Evolutionary conservation across 352 stramenopile species (phyloP), one percentile per base, ranked within the genome.

Genomic region (Globisporangium barbulae): DNA sequence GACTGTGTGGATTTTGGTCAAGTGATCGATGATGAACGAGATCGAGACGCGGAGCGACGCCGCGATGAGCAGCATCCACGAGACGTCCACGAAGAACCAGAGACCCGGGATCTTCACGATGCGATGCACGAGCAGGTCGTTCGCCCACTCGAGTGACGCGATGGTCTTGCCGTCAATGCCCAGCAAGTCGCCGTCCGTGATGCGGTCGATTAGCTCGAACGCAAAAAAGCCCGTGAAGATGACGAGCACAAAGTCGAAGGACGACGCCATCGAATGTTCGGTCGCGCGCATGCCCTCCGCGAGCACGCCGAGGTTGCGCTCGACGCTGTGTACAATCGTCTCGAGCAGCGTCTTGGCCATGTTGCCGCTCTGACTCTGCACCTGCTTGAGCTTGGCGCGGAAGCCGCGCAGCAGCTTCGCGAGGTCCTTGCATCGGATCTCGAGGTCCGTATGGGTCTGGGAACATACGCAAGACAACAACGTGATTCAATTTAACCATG

Each of bases 121-220:
- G 6, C 74, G 64, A 8, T 78, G 56, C 5, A 78, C 71, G 25
- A 93, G 64, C 55, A 75, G 65, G 7, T 82, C 66, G 2, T 78
- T 79, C 8, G 73, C 77, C 83, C 81, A 93, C 19, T 83, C 56
- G 53, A 91, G 72, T 3, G 72, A 63, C 39, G 66, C 72, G 6
- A 82, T 57, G 0, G 65, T 64, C 17, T 71, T 76, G 56, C 75
- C 69, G 48, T 90, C 79, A 45, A 78, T 84, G 5, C 81, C 81
- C 17, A 98, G 81, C 8, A 96, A 78, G 69, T 94, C 96, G 21
- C 87, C 83, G 48, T 97, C 94, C 1, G 96, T 98, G 64, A 99
- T 83, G 61, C 96, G 88, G 75, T 99, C 96, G 13, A 99, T 79
- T 22, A 98, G 69, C 39, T 97, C 91, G 73, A 98, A 99, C 5